Conservation (phyloP, 495 filamentous ascomycete genomes). For the Penicillium simplicissimum region DNA sequence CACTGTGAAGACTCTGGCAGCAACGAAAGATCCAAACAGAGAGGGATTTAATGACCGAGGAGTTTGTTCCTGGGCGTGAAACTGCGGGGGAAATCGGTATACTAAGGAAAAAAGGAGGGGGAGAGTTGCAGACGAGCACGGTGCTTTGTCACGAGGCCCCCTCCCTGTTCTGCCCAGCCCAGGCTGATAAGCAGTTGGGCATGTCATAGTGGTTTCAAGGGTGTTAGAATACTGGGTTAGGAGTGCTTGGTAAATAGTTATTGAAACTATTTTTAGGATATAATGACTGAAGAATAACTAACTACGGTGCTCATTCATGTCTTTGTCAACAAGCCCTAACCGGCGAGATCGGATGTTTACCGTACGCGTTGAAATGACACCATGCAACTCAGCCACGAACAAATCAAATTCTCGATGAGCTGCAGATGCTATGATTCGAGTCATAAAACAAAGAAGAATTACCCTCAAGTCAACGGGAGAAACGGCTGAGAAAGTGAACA, state of each 20-base stretch:
- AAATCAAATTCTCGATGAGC: not conserved
- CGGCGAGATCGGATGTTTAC: not conserved
- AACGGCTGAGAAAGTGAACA: not conserved
- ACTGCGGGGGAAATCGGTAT: constrained; percentile 2
- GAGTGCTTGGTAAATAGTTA: not conserved
- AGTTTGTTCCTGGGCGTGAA: not conserved
- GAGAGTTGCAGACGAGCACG: not conserved
- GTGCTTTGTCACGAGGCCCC: constrained; percentile 11
- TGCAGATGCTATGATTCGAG: not conserved
- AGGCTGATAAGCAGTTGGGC: not conserved
- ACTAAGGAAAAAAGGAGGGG: not conserved
- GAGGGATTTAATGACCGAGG: not conserved
- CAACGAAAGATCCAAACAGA: not conserved
- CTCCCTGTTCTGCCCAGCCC: not conserved
- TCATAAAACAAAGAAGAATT: not conserved
- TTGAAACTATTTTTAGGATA: not conserved
- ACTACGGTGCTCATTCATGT: not conserved
- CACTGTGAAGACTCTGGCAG: not conserved
- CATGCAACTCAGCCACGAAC: not conserved
- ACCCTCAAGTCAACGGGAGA: not conserved
- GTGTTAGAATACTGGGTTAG: not conserved
- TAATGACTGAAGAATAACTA: not conserved
- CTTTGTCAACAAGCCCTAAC: not conserved
- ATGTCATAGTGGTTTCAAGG: not conserved
- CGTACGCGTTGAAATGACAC: not conserved